Percentiles rank a stretch among this genome's conserved stretches.
These are phyloP conservation scores for Neoarthrinium moseri DNA, from an alignment of 2,329 filamentous ascomycete genomes.

Conservation along the genomic window DNA sequence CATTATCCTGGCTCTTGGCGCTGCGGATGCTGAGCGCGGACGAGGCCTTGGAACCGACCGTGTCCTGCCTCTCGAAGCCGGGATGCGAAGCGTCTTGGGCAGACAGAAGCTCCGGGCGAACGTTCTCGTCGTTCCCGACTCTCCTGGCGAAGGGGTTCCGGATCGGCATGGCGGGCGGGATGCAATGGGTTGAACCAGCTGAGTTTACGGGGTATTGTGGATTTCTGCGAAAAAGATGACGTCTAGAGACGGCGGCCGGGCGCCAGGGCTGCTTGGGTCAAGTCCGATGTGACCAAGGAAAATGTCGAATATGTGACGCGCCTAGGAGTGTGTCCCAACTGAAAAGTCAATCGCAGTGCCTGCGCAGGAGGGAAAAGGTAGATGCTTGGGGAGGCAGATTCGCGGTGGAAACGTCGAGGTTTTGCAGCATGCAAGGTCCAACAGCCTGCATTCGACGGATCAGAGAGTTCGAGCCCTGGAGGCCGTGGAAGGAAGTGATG, in stretches of 20 bases:
- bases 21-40: constrained; percentile 62
- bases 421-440: no score
- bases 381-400: no score
- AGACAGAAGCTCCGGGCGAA: constrained; percentile 34
- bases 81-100: constrained; percentile 42
- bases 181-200: not conserved
- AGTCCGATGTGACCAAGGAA: not conserved
- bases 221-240: not conserved
- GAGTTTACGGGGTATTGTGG: not conserved
- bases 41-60: constrained; percentile 60
- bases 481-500: no score
- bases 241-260: not conserved
- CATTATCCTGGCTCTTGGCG: constrained; percentile 60
- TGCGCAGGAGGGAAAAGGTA: no score
- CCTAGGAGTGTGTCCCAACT: not conserved
- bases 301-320: not conserved
- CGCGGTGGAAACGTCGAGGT: no score
- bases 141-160: constrained; percentile 71
- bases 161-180: constrained; percentile 57
- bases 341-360: not conserved
- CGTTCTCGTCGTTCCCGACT: constrained; percentile 56
- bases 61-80: constrained; percentile 62
- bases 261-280: no score
- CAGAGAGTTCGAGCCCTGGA: no score
- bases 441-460: no score